Conservation (phyloP, 164 flowering plant species). For the Echeveria elegans region DNA sequence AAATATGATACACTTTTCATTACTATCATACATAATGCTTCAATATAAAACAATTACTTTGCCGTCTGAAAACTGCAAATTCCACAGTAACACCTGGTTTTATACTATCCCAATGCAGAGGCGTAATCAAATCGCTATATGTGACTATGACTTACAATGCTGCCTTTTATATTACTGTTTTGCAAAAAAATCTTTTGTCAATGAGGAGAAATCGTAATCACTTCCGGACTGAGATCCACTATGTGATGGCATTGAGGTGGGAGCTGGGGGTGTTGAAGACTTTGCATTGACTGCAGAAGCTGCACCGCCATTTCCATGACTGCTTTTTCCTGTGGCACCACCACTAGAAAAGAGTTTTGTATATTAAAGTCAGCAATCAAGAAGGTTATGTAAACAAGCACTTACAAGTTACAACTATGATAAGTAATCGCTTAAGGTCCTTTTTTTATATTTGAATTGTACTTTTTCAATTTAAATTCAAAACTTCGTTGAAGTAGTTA, state of each 20-base stretch:
- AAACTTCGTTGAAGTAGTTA: too few relatives aligned
- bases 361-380: not conserved
- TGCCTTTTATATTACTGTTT: constrained; percentile 38
- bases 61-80: too few relatives aligned
- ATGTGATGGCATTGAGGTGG: constrained; percentile 26
- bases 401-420: not conserved
- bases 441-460: too few relatives aligned
- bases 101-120: not conserved
- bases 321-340: not conserved
- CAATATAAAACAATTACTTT: too few relatives aligned
- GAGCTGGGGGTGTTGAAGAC: constrained; percentile 32
- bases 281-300: constrained; percentile 23
- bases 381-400: not conserved
- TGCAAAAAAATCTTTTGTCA: constrained; percentile 41
- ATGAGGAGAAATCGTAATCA: constrained; percentile 49
- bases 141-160: not conserved
- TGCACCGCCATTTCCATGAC: not conserved
- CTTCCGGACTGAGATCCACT: constrained; percentile 32
- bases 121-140: not conserved
- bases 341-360: not conserved
- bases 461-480: too few relatives aligned
- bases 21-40: too few relatives aligned
- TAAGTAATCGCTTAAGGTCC: too few relatives aligned
- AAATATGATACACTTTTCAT: too few relatives aligned
- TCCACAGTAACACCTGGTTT: not conserved